These are phyloP conservation scores for Leccinum aurantiacum DNA, from an alignment of 768 basidiomycete species.

Conservation along the genomic window DNA sequence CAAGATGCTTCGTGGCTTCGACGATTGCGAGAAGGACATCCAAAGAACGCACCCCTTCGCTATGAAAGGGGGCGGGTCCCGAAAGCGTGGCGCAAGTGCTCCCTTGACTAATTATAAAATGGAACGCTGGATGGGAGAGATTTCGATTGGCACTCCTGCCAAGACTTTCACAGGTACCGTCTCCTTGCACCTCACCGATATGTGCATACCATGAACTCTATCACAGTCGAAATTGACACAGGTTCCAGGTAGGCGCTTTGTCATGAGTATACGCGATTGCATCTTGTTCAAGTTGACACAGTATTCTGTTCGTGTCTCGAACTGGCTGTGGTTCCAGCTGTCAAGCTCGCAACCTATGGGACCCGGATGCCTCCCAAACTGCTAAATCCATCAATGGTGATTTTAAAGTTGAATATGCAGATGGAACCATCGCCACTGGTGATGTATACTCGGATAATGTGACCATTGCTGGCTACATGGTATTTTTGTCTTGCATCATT, in stretches of 20 bases:
- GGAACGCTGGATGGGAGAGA: not conserved
- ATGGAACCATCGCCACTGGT: not conserved
- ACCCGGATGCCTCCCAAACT: not conserved
- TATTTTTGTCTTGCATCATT: not conserved
- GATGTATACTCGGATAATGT: not conserved
- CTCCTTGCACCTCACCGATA: not conserved
- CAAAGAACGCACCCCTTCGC: not conserved
- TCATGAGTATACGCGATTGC: not conserved
- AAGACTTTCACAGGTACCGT: not conserved
- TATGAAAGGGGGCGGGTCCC: not conserved
- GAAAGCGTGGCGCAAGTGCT: not conserved
- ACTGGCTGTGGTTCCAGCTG: not conserved
- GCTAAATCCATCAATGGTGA: not conserved
- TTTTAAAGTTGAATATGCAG: not conserved
- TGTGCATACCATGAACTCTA: not conserved
- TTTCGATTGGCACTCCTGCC: not conserved
- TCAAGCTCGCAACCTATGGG: not conserved
- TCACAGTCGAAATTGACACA: not conserved
- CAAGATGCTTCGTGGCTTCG: not conserved
- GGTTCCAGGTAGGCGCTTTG: not conserved
- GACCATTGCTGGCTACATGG: not conserved
- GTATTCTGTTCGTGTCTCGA: not conserved
- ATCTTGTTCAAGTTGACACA: not conserved
- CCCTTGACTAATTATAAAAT: not conserved
- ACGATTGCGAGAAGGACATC: not conserved